Evolutionary conservation across 2,329 filamentous ascomycete species (phyloP), one percentile per base, ranked within the genome.

Genomic region (Trichoderma afroharzianum): DNA sequence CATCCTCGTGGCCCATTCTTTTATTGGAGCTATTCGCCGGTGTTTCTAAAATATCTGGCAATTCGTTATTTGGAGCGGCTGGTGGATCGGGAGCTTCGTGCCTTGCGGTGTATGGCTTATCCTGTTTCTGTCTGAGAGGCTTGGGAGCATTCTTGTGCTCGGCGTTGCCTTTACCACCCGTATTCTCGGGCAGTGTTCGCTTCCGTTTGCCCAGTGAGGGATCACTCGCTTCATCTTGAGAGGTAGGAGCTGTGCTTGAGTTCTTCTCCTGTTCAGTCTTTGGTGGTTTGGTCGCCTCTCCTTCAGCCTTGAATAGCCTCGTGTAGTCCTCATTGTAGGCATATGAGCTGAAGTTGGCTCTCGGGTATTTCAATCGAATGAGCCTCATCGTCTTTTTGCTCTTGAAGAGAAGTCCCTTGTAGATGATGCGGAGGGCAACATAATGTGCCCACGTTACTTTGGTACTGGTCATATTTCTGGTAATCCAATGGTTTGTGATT

Each of bases 361-460:
- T 69, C 4, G 73, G 70, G 4, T 66, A 73, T 15, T 66, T 72
- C 6, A 3, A 3, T 18, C 21, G 21, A 36, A 71, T 55, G 11
- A 67, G 36, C 11, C 32, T 62, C 33, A 71, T 61, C 1, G 43
- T 30, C 33, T 72, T 69, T 21, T 24, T 58, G 63, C 70, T 71
- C 32, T 28, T 67, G 11, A 62, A 72, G 4, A 73, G 58, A 1
- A 26, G 12, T 6, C 53, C n/a, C 64, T 70, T 62, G 24, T 71
- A 73, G n/a, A 72, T 73, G 18, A 70, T 47, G 11, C 64, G 58
- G 15, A 72, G 63, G 0, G 61, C 43, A 8, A 64, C 43, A 7
- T 71, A 55, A 36, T 71, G 70, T 2, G 72, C 72, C 72, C 72
- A 73, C n/a, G 70, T 74, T 14, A 70, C 63, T n/a, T 24, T 68